These are phyloP conservation scores for Cinnamomum chago DNA, from an alignment of 164 flowering plant species.

Conservation along the genomic window DNA sequence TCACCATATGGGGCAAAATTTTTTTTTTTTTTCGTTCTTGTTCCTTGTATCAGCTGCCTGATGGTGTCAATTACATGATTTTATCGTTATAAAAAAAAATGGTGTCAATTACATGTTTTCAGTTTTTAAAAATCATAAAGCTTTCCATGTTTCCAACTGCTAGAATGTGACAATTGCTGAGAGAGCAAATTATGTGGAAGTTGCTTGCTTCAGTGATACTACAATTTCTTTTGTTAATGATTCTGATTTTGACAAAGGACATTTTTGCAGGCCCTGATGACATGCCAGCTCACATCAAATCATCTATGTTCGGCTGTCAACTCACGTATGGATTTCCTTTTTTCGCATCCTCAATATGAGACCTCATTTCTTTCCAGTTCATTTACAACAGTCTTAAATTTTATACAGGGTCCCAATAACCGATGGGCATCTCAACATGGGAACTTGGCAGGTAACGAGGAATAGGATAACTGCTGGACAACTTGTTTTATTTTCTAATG, in stretches of 20 bases:
- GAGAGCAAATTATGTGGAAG: not conserved
- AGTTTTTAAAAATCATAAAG: not conserved
- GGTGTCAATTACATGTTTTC: not conserved
- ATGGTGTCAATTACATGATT: not conserved
- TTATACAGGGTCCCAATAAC: conserved; percentile 80
- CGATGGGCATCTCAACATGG: conserved; percentile 83
- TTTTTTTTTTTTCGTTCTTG: not conserved
- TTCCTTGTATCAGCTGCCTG: not conserved
- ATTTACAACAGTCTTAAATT: not conserved
- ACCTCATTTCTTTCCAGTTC: not conserved
- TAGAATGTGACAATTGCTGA: not conserved
- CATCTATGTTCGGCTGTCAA: conserved; percentile 73
- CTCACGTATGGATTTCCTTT: conserved; percentile 56
- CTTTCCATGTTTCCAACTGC: not conserved
- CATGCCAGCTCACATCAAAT: conserved; percentile 94
- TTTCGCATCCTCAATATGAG: not conserved
- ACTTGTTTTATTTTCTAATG: not conserved
- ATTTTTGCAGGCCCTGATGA: conserved; percentile 88
- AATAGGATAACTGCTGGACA: not conserved
- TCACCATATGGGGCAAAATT: too few species aligned
- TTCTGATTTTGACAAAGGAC: conserved; percentile 1
- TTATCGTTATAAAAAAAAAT: not conserved
- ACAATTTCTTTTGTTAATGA: not conserved
- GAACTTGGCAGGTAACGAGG: conserved; percentile 89
- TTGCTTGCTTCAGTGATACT: not conserved